Evolutionary conservation across 352 stramenopile species (phyloP).

Genomic region (Pythium aphanidermatum): DNA sequence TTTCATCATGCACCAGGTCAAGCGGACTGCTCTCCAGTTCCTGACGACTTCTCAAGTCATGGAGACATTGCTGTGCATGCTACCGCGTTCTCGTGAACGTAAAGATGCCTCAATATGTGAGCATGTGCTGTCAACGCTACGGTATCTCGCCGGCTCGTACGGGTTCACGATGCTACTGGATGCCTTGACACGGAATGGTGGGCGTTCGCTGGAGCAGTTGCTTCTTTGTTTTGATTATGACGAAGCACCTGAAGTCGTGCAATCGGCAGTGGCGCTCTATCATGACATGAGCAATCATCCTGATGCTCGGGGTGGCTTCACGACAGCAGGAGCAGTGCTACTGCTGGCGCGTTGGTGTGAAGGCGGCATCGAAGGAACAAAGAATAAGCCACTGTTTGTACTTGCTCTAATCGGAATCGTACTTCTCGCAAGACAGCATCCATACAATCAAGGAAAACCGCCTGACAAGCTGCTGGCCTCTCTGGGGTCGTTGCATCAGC

Average conservation of each 20-base stretch:
- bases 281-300: conserved; percentile 44
- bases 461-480: conserved; percentile 20
- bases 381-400: conserved; percentile 26
- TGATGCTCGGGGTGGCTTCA: conserved; percentile 55
- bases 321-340: conserved; percentile 46
- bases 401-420: conserved; percentile 45
- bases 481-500: conserved; percentile 23
- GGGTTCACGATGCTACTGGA: conserved; percentile 54
- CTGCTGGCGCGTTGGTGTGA: conserved; percentile 42
- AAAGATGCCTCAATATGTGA: conserved; percentile 21
- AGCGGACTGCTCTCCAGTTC: conserved; percentile 4
- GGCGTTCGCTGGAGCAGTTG: conserved; percentile 40
- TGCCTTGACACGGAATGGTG: conserved; percentile 44
- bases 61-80: conserved; percentile 12
- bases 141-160: conserved; percentile 30
- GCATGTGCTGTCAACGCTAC: conserved; percentile 36
- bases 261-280: conserved; percentile 43
- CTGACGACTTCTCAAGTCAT: conserved; percentile 13
- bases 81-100: conserved; percentile 3
- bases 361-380: conserved; percentile 19
- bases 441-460: background rate
- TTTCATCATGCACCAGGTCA: conserved; percentile 5
- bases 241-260: conserved; percentile 21
- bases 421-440: conserved; percentile 42
- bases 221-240: conserved; percentile 36